Percentiles rank a stretch among this genome's conserved stretches.
phyloP scores from a whole-genome alignment of 768 basidiomycete species.

The Rhizopogon roseolus region DNA sequence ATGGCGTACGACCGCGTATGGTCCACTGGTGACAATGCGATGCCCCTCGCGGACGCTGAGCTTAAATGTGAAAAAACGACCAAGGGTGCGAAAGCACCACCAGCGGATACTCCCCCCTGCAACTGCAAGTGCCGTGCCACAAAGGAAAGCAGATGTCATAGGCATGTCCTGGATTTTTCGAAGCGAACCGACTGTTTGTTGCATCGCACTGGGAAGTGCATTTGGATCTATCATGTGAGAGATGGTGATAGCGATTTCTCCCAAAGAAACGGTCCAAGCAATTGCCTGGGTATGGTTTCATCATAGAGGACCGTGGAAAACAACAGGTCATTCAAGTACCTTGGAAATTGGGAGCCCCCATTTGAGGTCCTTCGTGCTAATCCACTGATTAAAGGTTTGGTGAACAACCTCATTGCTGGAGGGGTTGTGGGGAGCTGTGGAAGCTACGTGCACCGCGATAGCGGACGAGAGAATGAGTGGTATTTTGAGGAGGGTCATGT shows the following conservation, averaged over 20 bases:
- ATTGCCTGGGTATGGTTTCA: conserved; percentile 21
- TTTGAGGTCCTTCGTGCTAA: background rate
- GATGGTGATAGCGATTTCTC: conserved; percentile 34
- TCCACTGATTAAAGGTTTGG: background rate
- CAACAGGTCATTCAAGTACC: no score
- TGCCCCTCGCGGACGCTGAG: conserved; percentile 38
- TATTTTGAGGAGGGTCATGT: conserved; percentile 32
- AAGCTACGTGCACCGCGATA: conserved; percentile 33
- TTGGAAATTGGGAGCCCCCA: no score
- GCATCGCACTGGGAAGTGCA: no score
- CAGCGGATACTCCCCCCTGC: conserved; percentile 36
- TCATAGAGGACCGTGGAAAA: background rate
- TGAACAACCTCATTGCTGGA: conserved; percentile 26
- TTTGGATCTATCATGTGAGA: no score
- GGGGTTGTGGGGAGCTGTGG: conserved; percentile 42
- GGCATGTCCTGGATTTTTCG: no score
- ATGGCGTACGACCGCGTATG: conserved; percentile 16
- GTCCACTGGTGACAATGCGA: conserved; percentile 12
- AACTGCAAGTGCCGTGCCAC: conserved; percentile 29
- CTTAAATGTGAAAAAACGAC: conserved; percentile 47
- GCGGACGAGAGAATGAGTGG: conserved; percentile 37
- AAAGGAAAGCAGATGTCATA: conserved; percentile 14
- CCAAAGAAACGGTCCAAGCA: conserved; percentile 33
- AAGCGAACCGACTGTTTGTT: no score
- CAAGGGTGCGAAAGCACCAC: conserved; percentile 42